A percentile compares a stretch with the other conserved stretches of the same genome.
phyloP scores from a whole-genome alignment of 805 yeast genomes.

The Starmerella sp. region DNA sequence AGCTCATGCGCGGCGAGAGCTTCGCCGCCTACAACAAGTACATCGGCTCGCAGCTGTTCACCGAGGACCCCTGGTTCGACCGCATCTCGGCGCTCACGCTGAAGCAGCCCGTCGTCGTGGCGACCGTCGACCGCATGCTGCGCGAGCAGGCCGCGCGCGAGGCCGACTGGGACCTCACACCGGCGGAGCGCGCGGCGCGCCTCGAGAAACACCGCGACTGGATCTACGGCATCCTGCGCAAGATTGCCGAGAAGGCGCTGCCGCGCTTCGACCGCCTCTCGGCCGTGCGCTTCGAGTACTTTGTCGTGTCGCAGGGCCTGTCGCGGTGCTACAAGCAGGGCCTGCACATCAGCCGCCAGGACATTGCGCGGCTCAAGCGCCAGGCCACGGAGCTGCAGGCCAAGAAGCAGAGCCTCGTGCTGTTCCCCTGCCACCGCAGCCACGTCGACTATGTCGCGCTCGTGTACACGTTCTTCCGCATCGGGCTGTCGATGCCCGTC shows the following conservation, averaged over 20 bases:
- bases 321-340: constrained; percentile 35
- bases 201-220: constrained; percentile 24
- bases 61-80: constrained; percentile 24
- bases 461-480: constrained; percentile 43
- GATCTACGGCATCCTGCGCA: constrained; percentile 26
- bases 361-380: constrained; percentile 28
- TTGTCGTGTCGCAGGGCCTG: constrained; percentile 31
- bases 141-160: constrained; percentile 26
- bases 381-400: constrained; percentile 29
- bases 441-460: constrained; percentile 51
- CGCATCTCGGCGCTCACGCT: constrained; percentile 25
- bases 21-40: constrained; percentile 33
- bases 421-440: constrained; percentile 51
- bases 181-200: constrained; percentile 24
- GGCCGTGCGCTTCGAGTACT: constrained; percentile 28
- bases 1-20: constrained; percentile 27
- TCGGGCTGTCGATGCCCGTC: constrained; percentile 43
- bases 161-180: constrained; percentile 20
- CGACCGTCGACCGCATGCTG: constrained; percentile 28
- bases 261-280: constrained; percentile 28
- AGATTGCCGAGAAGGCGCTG: constrained; percentile 28
- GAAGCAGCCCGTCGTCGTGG: constrained; percentile 25
- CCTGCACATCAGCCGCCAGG: constrained; percentile 30
- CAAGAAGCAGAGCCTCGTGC: constrained; percentile 32
- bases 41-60: constrained; percentile 29